Conservation (phyloP, 345 rosid genomes). For the Psidium friedrichsthalianum region DNA sequence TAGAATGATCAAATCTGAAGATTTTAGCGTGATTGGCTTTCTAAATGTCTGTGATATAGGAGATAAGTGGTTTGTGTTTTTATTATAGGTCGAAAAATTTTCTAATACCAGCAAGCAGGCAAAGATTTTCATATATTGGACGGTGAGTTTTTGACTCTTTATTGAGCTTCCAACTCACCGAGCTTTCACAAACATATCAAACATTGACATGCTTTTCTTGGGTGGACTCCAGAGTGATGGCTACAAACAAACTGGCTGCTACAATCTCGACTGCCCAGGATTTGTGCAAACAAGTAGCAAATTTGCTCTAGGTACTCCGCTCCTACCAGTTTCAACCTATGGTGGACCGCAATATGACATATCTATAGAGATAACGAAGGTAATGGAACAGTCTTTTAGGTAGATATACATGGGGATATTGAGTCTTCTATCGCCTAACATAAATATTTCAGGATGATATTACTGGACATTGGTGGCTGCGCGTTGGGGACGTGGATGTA, state of each 20-base stretch:
- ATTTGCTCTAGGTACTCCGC: not conserved
- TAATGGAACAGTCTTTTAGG: not conserved
- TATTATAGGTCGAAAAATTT: not conserved
- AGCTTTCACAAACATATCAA: not conserved
- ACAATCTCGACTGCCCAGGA: constrained; percentile 20
- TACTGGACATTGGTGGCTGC: not conserved
- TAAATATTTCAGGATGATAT: not conserved
- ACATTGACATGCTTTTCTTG: not conserved
- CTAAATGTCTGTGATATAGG: not conserved
- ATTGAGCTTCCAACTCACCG: no score
- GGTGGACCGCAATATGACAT: not conserved
- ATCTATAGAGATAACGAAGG: not conserved
- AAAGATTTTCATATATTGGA: constrained; percentile 19
- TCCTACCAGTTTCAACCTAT: constrained; percentile 2
- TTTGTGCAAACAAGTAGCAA: constrained; percentile 3
- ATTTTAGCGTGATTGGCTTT: not conserved
- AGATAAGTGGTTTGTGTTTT: not conserved
- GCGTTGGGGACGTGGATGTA: not conserved
- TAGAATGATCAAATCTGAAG: not conserved
- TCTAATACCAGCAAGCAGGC: not conserved
- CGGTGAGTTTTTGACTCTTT: constrained; percentile 4
- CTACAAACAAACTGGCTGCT: constrained; percentile 5
- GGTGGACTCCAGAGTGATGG: constrained; percentile 2
- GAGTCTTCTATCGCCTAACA: not conserved
- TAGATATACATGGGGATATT: not conserved